Conservation (phyloP, 768 basidiomycete genomes). For the Collybiopsis luxurians region DNA sequence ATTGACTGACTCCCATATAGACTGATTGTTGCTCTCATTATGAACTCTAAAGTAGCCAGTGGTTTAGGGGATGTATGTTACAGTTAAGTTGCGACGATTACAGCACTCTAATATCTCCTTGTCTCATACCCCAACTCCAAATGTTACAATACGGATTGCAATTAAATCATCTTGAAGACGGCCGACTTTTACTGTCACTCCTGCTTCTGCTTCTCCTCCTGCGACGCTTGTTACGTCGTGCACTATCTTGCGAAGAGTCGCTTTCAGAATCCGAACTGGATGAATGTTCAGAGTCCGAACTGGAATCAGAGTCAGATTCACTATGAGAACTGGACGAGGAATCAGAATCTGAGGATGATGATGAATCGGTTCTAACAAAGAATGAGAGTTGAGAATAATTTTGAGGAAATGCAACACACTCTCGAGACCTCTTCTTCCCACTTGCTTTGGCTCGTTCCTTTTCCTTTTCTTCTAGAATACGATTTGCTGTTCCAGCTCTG, state of each 20-base stretch:
- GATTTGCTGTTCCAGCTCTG: slow-evolving; percentile 80
- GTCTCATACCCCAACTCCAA: not conserved
- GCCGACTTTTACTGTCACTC: slow-evolving; percentile 9
- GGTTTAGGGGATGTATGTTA: slow-evolving; percentile 23
- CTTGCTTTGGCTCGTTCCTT: slow-evolving; percentile 57
- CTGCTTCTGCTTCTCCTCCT: slow-evolving; percentile 3
- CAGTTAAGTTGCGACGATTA: not conserved
- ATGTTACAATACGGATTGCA: not conserved
- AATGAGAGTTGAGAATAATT: not conserved
- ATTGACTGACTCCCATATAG: slow-evolving; percentile 27
- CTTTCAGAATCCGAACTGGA: slow-evolving; percentile 36
- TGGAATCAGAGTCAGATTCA: slow-evolving; percentile 36
- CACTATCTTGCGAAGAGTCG: not conserved
- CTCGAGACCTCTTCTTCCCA: slow-evolving; percentile 33
- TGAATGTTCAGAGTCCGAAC: slow-evolving; percentile 32
- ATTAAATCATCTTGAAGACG: slow-evolving; percentile 11
- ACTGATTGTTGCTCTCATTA: slow-evolving; percentile 85
- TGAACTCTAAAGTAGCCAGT: slow-evolving; percentile 72
- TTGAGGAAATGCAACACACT: slow-evolving; percentile 20
- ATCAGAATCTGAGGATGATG: slow-evolving; percentile 36
- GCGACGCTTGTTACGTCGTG: not conserved
- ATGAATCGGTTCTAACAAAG: slow-evolving; percentile 36
- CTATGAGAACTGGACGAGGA: slow-evolving; percentile 29
- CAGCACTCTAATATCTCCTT: not conserved
- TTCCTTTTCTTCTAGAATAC: slow-evolving; percentile 80